These are phyloP conservation scores for Cladosporium colombiae DNA, from an alignment of 2,329 filamentous ascomycete genomes.

Conservation along the genomic window DNA sequence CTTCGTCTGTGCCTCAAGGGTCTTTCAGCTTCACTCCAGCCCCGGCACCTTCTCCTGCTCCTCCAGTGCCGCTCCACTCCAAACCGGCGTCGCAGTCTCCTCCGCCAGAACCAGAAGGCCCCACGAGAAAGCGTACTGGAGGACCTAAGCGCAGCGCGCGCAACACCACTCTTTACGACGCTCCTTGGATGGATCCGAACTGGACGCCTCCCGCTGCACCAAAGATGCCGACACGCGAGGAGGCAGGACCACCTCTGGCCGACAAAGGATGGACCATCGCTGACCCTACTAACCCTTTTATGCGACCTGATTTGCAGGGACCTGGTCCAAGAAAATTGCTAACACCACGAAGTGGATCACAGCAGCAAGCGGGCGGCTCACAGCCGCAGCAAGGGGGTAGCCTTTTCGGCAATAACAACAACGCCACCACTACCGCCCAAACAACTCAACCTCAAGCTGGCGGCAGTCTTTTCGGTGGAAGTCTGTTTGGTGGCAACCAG, in stretches of 20 bases:
- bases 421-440: conserved; percentile 23
- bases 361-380: conserved; percentile 22
- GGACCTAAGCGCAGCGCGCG: background rate
- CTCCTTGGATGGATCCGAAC: conserved; percentile 32
- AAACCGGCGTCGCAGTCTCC: too few relatives aligned
- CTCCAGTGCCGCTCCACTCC: background rate
- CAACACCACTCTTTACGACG: conserved; percentile 20
- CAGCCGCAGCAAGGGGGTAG: conserved; percentile 26
- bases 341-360: conserved; percentile 19
- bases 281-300: background rate
- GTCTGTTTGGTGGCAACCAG: conserved; percentile 33
- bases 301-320: background rate
- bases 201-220: background rate
- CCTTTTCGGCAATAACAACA: conserved; percentile 31
- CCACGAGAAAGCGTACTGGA: background rate
- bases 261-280: background rate
- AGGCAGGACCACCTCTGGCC: background rate
- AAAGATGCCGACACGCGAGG: conserved; percentile 16
- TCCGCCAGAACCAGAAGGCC: background rate
- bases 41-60: background rate
- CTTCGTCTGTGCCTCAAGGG: background rate
- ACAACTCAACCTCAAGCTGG: conserved; percentile 29
- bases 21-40: background rate
- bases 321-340: conserved; percentile 15
- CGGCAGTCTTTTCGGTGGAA: conserved; percentile 36